Evolutionary conservation across 306 rosid genomes (phyloP).

Genomic region (Prunus mume): DNA sequence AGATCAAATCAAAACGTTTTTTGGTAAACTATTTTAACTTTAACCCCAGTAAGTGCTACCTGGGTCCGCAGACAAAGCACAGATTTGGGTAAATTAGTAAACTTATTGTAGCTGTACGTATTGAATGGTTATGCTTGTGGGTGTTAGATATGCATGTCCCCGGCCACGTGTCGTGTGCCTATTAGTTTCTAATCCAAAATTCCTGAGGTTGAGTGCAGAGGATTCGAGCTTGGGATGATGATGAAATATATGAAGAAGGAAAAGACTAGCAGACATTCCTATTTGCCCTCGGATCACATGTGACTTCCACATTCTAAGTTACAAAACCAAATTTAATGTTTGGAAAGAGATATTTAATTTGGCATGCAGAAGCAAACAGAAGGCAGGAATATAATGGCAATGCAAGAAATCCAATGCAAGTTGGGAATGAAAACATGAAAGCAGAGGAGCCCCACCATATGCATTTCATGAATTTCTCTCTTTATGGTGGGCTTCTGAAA

Average conservation of each 20-base stretch:
- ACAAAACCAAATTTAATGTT: conserved; percentile 11
- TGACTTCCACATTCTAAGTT: conserved; percentile 17
- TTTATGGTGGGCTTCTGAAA: not conserved
- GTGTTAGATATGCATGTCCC: not conserved
- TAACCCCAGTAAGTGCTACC: not conserved
- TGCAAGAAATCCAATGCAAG: conserved; percentile 27
- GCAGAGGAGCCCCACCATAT: conserved; percentile 31
- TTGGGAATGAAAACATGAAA: conserved; percentile 38
- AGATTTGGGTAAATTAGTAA: too few species aligned
- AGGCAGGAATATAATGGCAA: conserved; percentile 31
- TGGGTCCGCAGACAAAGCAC: too few species aligned
- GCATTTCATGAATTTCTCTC: not conserved
- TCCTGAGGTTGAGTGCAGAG: conserved; percentile 4
- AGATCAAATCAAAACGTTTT: too few species aligned
- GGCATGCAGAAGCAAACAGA: conserved; percentile 28
- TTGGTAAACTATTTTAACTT: not conserved
- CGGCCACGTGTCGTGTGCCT: not conserved
- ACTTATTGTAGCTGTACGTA: too few species aligned
- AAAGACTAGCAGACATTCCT: conserved; percentile 10
- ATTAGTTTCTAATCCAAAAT: not conserved
- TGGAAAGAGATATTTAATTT: conserved; percentile 21
- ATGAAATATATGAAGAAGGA: not conserved
- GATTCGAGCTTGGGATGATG: conserved; percentile 7
- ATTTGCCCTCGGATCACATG: conserved; percentile 5
- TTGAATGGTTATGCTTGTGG: not conserved